Evolutionary conservation across 805 yeast genomes (phyloP).

Genomic region (Candida germanica): DNA sequence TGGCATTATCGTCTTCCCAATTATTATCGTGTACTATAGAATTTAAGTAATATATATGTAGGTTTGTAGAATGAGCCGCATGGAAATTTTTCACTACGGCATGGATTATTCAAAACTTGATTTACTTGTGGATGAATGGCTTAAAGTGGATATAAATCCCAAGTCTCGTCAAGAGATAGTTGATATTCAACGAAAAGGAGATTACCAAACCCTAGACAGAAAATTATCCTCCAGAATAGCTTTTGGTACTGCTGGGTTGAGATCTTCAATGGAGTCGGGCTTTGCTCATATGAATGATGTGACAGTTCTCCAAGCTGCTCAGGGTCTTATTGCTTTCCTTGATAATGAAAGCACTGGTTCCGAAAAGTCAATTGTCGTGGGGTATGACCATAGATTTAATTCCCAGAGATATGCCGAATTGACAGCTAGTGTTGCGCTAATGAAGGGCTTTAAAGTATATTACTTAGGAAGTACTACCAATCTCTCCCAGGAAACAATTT

Average conservation of each 20-base stretch:
- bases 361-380: conserved; percentile 58
- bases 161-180: conserved; percentile 56
- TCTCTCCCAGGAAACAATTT: conserved; percentile 26
- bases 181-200: conserved; percentile 33
- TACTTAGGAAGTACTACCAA: conserved; percentile 43
- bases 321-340: conserved; percentile 63
- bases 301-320: conserved; percentile 87
- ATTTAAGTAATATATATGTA: background rate
- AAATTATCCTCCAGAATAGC: conserved; percentile 60
- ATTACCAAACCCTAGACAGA: conserved; percentile 46
- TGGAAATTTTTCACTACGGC: no score
- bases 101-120: no score
- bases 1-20: background rate
- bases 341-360: conserved; percentile 18
- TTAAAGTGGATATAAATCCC: conserved; percentile 33
- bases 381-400: conserved; percentile 87
- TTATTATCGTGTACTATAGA: background rate
- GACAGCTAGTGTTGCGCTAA: conserved; percentile 70
- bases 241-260: conserved; percentile 92
- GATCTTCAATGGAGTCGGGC: conserved; percentile 89
- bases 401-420: conserved; percentile 77
- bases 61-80: no score
- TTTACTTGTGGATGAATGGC: conserved; percentile 32
- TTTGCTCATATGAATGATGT: conserved; percentile 85
- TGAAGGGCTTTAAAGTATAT: conserved; percentile 67